Evolutionary conservation across 2,329 filamentous ascomycete genomes (phyloP).

Genomic region (Xylaria sp.): DNA sequence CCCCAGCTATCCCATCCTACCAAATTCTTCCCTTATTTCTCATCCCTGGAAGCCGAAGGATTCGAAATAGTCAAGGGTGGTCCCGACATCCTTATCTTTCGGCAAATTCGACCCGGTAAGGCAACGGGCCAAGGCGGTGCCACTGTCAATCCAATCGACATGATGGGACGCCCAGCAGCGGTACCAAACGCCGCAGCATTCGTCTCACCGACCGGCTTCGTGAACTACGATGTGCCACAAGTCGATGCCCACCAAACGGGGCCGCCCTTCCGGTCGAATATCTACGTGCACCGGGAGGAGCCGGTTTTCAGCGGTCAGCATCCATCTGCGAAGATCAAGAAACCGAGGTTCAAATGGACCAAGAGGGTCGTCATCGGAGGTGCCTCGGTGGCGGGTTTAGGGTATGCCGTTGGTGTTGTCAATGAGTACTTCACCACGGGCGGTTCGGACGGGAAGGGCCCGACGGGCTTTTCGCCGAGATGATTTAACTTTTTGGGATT

Average conservation of each 20-base stretch:
- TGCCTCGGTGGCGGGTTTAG: conserved; percentile 48
- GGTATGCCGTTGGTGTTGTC: conserved; percentile 55
- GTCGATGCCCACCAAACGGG: conserved; percentile 28
- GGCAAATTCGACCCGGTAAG: conserved; percentile 44
- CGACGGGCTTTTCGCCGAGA: conserved; percentile 30
- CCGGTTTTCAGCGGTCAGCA: conserved; percentile 42
- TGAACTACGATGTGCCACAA: conserved; percentile 51
- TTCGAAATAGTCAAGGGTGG: conserved; percentile 62
- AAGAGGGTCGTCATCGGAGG: conserved; percentile 51
- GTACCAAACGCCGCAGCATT: conserved; percentile 50
- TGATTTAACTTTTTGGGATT: neutral
- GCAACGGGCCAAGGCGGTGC: conserved; percentile 13
- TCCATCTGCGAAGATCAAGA: conserved; percentile 23
- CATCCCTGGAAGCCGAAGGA: conserved; percentile 52
- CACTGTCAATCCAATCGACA: conserved; percentile 54
- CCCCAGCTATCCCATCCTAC: conserved; percentile 56
- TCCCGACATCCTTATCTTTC: conserved; percentile 61
- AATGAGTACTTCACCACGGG: conserved; percentile 52
- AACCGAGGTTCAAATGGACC: conserved; percentile 38
- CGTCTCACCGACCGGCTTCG: conserved; percentile 60
- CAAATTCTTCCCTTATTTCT: conserved; percentile 61
- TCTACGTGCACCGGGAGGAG: conserved; percentile 43
- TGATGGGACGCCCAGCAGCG: conserved; percentile 41
- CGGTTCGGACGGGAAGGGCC: conserved; percentile 39
- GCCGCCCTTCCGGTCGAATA: conserved; percentile 38